Evolutionary conservation across 2,329 filamentous ascomycete species (phyloP).

Genomic region (Xylaria sp.): DNA sequence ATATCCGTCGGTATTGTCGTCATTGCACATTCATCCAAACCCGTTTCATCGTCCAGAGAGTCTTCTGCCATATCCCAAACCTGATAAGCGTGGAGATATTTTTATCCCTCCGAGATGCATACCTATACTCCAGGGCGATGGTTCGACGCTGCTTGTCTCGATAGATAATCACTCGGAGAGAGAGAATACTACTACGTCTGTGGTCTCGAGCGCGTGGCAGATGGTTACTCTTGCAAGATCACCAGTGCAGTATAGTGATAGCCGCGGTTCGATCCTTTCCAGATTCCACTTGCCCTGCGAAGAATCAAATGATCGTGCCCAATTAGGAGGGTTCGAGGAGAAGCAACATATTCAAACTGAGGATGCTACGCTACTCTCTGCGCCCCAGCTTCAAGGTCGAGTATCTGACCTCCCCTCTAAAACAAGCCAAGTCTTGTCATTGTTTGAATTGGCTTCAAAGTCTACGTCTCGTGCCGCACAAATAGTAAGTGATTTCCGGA

Average conservation of each 20-base stretch:
- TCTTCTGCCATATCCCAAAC: constrained; percentile 18
- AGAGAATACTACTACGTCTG: not conserved
- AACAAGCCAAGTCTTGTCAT: constrained; percentile 56
- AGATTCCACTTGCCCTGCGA: constrained; percentile 43
- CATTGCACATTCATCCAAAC: constrained; percentile 70
- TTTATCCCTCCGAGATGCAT: not conserved
- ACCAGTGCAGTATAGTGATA: constrained; percentile 48
- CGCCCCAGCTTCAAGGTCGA: constrained; percentile 31
- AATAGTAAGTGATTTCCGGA: constrained; percentile 40
- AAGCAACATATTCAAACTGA: constrained; percentile 38
- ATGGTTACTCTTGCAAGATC: constrained; percentile 42
- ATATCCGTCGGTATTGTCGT: constrained; percentile 56
- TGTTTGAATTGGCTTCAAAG: constrained; percentile 62
- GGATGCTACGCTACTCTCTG: constrained; percentile 36
- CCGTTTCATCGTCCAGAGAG: constrained; percentile 62
- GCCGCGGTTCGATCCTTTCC: constrained; percentile 45
- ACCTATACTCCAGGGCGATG: not conserved
- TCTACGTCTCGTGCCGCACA: constrained; percentile 57
- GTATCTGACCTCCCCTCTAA: not conserved
- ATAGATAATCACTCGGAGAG: constrained; percentile 13
- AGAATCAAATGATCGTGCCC: not conserved
- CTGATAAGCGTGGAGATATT: not conserved
- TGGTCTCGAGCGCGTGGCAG: constrained; percentile 35
- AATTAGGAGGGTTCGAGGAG: constrained; percentile 1
- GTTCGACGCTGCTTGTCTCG: not conserved